phyloP scores from a whole-genome alignment of 2,329 filamentous ascomycete species.

The Colletotrichum liaoningense region DNA sequence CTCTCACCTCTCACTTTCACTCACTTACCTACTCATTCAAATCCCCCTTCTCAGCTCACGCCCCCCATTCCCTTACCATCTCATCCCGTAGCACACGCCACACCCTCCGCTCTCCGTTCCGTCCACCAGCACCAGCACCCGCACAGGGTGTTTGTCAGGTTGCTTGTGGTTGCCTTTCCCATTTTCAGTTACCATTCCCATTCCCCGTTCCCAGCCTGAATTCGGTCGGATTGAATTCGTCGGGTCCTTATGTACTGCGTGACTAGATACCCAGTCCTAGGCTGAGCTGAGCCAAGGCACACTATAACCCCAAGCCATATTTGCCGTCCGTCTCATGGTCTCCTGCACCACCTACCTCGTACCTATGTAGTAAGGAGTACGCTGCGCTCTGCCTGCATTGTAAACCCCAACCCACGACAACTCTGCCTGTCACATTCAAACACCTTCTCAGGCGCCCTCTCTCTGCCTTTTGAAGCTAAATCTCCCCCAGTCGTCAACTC shows the following conservation, averaged over 20 bases:
- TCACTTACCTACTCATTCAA: neutral
- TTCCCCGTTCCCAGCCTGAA: conserved; percentile 2
- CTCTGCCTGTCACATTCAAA: neutral
- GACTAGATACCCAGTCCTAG: neutral
- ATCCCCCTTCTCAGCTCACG: neutral
- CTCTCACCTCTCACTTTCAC: neutral
- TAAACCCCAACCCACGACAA: neutral
- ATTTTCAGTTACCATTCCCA: neutral
- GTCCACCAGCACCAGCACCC: neutral
- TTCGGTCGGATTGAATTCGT: neutral
- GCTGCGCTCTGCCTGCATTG: neutral
- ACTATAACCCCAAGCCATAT: neutral
- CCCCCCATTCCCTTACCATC: neutral
- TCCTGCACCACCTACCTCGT: neutral
- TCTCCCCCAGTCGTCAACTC: neutral
- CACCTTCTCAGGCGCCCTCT: neutral
- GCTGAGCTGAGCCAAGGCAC: conserved; percentile 13
- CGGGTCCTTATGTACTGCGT: neutral
- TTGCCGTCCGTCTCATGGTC: neutral
- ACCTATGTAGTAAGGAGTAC: too few species aligned
- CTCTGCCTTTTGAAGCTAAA: neutral
- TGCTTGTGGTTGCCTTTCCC: neutral
- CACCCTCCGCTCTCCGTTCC: neutral
- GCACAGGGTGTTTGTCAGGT: neutral
- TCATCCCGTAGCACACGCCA: neutral